Percentiles rank a stretch among this genome's conserved stretches.
Evolutionary conservation across 495 filamentous ascomycete species (phyloP).

Genomic region (Articulospora tetracladia): DNA sequence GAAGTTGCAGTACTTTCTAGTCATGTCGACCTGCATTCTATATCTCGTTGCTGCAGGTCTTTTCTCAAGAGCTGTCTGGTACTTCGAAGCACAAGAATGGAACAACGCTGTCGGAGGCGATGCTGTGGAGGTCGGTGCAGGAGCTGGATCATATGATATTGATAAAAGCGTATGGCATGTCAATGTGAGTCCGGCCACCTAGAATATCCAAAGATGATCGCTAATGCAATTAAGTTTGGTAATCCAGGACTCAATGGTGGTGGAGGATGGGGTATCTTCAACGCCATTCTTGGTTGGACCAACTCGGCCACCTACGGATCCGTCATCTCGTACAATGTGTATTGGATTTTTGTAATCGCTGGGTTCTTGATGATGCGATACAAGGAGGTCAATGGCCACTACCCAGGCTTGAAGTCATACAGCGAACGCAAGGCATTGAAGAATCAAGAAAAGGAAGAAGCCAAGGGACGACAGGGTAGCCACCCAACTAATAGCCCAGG

Average conservation of each 20-base stretch:
- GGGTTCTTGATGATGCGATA: slow-evolving; percentile 60
- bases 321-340: slow-evolving; percentile 84
- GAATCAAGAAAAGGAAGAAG: background rate
- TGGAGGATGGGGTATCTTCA: slow-evolving; percentile 89
- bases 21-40: slow-evolving; percentile 76
- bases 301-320: slow-evolving; percentile 84
- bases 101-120: slow-evolving; percentile 66
- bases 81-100: slow-evolving; percentile 63
- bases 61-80: slow-evolving; percentile 74
- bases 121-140: slow-evolving; percentile 66
- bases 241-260: slow-evolving; percentile 67
- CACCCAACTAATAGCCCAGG: background rate
- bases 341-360: slow-evolving; percentile 69
- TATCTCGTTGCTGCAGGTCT: slow-evolving; percentile 86
- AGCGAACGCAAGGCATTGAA: background rate
- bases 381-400: slow-evolving; percentile 63
- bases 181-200: background rate
- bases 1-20: slow-evolving; percentile 73
- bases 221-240: slow-evolving; percentile 56
- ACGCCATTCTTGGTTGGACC: slow-evolving; percentile 77
- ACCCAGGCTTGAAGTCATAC: slow-evolving; percentile 49
- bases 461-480: background rate
- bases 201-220: no score
- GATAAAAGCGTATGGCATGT: slow-evolving; percentile 84
- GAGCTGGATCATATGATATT: slow-evolving; percentile 87